Evolutionary conservation across 176 grass and related monocot species (phyloP), one percentile per base, ranked within the genome.

Genomic region (Tillandsia fasciculata): DNA sequence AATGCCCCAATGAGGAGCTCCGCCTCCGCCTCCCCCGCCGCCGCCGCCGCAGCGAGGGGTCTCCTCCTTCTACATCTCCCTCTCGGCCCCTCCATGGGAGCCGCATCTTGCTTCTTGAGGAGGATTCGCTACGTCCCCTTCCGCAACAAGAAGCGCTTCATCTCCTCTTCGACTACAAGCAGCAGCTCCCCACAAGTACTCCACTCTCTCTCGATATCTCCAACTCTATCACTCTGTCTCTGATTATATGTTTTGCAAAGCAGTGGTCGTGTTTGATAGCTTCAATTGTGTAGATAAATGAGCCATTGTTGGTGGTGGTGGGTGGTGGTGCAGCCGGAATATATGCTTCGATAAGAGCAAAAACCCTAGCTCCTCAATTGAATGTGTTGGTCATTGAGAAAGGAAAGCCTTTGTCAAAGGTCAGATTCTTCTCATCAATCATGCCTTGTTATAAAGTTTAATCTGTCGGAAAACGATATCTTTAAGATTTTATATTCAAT

Each of bases 281-380:
- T 42, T 42, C 33, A 42, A 42, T 42, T 4, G 4, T 42, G 33
- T 48, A 77, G 74, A 59, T 23, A 23, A 68, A 53, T 28, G 71
- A 76, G 50, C 76, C 67, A 58, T 83, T 78, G 13, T 66, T 92
- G 68, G 81, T 90, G 63, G 93, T 92, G 65, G 89, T 97, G 50
- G 89, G 93, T 3, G 93, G 89, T 53, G 93, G 93, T 22, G 88
- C 93, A 3, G 88, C 93, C 12, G 93, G 93, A 42, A 72, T 97
- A 0, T 92, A 92, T 78, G 93, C 93, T 56, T 97, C 93, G 50
- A 90, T 97, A 70, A 79, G 83, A 76, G 93, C 89, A 29, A 92
- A 91, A 73, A 67, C 51, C 48, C 51, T 92, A 51, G 84, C 89
- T 26, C 86, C 93, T 64, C 68, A 59, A 52, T 74, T 97, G 26